These are phyloP conservation scores for Boletus rex-veris DNA, from an alignment of 768 basidiomycete species.

Conservation along the genomic window DNA sequence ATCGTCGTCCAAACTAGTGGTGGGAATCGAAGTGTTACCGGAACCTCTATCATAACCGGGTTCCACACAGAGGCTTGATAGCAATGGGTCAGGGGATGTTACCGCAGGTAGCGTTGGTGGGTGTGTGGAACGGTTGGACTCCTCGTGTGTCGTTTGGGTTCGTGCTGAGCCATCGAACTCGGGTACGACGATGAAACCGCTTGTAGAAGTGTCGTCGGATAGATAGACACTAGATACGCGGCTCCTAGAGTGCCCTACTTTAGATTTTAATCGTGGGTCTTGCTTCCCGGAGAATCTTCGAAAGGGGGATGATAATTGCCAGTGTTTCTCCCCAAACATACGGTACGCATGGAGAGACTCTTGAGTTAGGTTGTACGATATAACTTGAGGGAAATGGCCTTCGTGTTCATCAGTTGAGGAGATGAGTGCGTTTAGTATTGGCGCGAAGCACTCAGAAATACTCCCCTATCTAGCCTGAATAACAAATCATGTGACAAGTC, in stretches of 20 bases:
- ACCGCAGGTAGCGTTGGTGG: background rate
- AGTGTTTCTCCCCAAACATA: conserved; percentile 27
- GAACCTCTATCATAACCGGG: background rate
- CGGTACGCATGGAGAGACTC: conserved; percentile 8
- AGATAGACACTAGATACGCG: conserved; percentile 23
- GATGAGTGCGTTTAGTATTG: background rate
- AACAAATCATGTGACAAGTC: conserved; percentile 10
- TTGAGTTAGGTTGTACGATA: background rate
- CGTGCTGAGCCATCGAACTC: conserved; percentile 21
- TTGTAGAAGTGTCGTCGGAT: conserved; percentile 12
- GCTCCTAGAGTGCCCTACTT: conserved; percentile 3
- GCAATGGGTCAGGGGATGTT: background rate
- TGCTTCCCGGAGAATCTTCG: conserved; percentile 11
- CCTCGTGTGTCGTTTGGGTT: background rate
- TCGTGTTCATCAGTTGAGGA: background rate
- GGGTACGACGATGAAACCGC: conserved; percentile 19
- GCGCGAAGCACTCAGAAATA: background rate
- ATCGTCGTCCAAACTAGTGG: conserved; percentile 13
- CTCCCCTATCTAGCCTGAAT: conserved; percentile 8
- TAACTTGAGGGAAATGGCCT: background rate
- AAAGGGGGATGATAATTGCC: conserved; percentile 24
- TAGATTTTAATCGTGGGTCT: background rate
- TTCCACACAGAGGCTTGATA: background rate
- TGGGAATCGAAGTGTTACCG: background rate
- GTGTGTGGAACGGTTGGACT: background rate